Percentiles rank a stretch among this genome's conserved stretches.
Evolutionary conservation across 2,329 filamentous ascomycete genomes (phyloP).

Genomic region (Chrysosporium keratinophilum): DNA sequence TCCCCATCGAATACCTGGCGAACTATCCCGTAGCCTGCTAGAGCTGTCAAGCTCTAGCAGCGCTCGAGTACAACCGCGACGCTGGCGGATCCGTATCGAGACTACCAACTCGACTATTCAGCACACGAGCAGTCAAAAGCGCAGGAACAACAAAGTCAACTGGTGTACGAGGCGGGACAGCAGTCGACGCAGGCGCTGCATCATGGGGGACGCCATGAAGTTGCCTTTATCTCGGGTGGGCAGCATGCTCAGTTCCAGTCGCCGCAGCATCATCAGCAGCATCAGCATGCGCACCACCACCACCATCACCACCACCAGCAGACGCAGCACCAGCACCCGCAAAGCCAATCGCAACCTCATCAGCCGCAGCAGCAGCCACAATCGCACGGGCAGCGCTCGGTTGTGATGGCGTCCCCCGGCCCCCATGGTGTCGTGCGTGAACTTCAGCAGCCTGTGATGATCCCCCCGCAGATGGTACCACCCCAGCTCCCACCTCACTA

Average conservation of each 20-base stretch:
- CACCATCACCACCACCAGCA: slow-evolving; percentile 19
- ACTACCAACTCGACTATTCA: slow-evolving; percentile 67
- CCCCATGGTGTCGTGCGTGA: slow-evolving; percentile 25
- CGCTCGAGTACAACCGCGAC: slow-evolving; percentile 60
- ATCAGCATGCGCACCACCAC: slow-evolving; percentile 15
- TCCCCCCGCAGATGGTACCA: slow-evolving; percentile 26
- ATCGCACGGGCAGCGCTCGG: slow-evolving; percentile 22
- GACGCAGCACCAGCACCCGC: slow-evolving; percentile 18
- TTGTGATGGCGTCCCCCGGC: slow-evolving; percentile 26
- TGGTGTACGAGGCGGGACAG: slow-evolving; percentile 49
- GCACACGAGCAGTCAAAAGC: slow-evolving; percentile 56
- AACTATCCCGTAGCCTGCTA: slow-evolving; percentile 43
- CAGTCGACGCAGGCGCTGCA: slow-evolving; percentile 29
- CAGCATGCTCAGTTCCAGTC: slow-evolving; percentile 25
- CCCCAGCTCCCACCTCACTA: slow-evolving; percentile 30
- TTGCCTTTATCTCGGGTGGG: slow-evolving; percentile 26
- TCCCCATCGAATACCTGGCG: slow-evolving; percentile 3
- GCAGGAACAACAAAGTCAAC: slow-evolving; percentile 54
- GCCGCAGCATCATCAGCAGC: slow-evolving; percentile 32
- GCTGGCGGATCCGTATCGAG: slow-evolving; percentile 65
- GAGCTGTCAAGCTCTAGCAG: slow-evolving; percentile 64
- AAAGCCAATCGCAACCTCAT: slow-evolving; percentile 29
- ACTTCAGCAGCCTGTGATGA: slow-evolving; percentile 24
- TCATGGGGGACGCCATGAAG: slow-evolving; percentile 26
- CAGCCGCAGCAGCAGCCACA: slow-evolving; percentile 26